phyloP scores from a whole-genome alignment of 2,329 filamentous ascomycete species.

The Cryphonectria radicalis region DNA sequence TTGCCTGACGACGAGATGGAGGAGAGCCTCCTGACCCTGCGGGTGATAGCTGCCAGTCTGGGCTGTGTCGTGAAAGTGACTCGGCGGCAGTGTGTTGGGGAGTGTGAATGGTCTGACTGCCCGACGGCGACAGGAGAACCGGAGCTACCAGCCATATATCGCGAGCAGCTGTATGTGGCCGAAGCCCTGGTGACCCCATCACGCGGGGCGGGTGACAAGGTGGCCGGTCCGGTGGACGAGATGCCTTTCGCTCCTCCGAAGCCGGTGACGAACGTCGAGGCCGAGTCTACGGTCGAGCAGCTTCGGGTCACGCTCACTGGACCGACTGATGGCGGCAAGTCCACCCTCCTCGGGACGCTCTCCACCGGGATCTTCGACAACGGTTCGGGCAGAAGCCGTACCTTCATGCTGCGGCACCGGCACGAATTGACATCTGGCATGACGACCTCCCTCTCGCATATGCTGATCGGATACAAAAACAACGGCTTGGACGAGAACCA shows the following conservation, averaged over 20 bases:
- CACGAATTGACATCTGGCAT: constrained; percentile 92
- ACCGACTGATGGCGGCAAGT: constrained; percentile 90
- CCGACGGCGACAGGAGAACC: constrained; percentile 35
- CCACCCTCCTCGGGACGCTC: constrained; percentile 83
- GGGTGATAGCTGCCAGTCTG: constrained; percentile 89
- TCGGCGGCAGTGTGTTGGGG: constrained; percentile 81
- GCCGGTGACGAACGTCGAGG: constrained; percentile 20
- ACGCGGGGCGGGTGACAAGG: constrained; percentile 23
- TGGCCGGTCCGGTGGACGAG: constrained; percentile 25
- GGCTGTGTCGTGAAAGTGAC: constrained; percentile 84
- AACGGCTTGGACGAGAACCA: constrained; percentile 38
- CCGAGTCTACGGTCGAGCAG: constrained; percentile 66
- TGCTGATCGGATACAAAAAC: constrained; percentile 80
- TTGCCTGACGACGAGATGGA: constrained; percentile 89
- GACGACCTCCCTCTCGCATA: constrained; percentile 93
- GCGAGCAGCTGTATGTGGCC: constrained; percentile 77
- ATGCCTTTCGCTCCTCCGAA: constrained; percentile 31
- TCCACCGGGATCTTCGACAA: constrained; percentile 90
- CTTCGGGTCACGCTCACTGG: constrained; percentile 86
- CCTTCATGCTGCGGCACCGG: constrained; percentile 87
- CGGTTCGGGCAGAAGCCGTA: constrained; percentile 84
- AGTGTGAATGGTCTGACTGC: constrained; percentile 73
- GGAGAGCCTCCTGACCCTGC: constrained; percentile 83
- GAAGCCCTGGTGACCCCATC: constrained; percentile 83
- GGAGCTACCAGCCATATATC: constrained; percentile 34